Percentiles rank a stretch among this genome's conserved stretches.
phyloP scores from a whole-genome alignment of 2,329 filamentous ascomycete genomes.

The Xenoacremonium recifei region DNA sequence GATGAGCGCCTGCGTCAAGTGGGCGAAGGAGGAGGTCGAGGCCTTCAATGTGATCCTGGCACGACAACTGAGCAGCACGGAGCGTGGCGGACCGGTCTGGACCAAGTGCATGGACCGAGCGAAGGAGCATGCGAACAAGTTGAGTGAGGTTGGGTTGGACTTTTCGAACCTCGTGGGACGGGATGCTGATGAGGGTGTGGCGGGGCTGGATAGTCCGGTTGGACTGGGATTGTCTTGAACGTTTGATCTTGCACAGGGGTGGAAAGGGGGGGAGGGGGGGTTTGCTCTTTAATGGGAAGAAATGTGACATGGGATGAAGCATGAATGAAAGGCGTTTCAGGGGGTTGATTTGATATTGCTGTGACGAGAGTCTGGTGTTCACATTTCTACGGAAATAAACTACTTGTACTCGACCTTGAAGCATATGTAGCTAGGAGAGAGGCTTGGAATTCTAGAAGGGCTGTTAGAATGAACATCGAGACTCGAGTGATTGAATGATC shows the following conservation, averaged over 20 bases:
- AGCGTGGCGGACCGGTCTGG: constrained; percentile 74
- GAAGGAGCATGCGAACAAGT: constrained; percentile 73
- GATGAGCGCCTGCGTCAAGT: constrained; percentile 94
- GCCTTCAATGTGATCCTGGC: constrained; percentile 81
- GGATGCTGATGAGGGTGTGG: constrained; percentile 38
- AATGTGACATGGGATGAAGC: not conserved
- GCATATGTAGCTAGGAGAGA: too few relatives aligned
- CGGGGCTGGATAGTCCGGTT: constrained; percentile 13
- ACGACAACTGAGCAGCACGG: constrained; percentile 83
- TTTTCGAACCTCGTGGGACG: constrained; percentile 79
- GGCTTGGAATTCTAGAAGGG: too few relatives aligned
- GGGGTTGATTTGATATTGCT: too few relatives aligned
- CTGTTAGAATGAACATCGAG: too few relatives aligned
- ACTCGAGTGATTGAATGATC: too few relatives aligned
- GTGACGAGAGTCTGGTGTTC: too few relatives aligned
- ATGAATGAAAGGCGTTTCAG: not conserved
- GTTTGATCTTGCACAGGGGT: too few relatives aligned
- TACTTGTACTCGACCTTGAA: too few relatives aligned
- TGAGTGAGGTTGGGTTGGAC: constrained; percentile 85
- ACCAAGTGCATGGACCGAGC: constrained; percentile 79
- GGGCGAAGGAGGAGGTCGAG: constrained; percentile 95
- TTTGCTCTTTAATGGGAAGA: too few relatives aligned
- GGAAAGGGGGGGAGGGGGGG: too few relatives aligned
- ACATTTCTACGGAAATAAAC: too few relatives aligned
- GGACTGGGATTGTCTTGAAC: constrained; percentile 31